Evolutionary conservation across 352 stramenopile genomes (phyloP).

Genomic region (Pythium coloratum): DNA sequence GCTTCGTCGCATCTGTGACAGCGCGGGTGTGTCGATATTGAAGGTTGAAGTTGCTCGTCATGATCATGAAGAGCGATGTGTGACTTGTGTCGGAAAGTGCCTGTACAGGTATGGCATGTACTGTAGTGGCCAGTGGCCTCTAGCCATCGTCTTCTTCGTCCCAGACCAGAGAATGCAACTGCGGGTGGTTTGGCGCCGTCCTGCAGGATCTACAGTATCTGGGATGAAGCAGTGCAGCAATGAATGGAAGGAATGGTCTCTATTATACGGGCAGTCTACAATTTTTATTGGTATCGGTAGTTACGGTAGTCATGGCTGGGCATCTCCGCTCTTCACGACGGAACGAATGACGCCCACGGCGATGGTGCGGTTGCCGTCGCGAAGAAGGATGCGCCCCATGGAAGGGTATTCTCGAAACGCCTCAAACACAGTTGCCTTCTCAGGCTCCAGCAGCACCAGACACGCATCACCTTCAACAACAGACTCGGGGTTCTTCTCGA

Average conservation of each 20-base stretch:
- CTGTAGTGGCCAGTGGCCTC: not conserved
- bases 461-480: constrained; percentile 96
- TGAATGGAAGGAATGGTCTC: too few relatives aligned
- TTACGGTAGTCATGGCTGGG: not conserved
- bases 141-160: not conserved
- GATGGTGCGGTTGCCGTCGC: constrained; percentile 93
- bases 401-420: constrained; percentile 96
- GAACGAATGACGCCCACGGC: constrained; percentile 94
- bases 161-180: not conserved
- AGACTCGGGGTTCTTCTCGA: constrained; percentile 94
- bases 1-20: constrained; percentile 2
- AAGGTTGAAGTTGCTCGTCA: constrained; percentile 13
- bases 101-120: not conserved
- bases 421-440: constrained; percentile 95
- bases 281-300: not conserved
- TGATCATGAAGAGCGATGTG: not conserved
- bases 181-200: not conserved
- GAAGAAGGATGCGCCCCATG: constrained; percentile 93
- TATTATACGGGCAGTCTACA: not conserved
- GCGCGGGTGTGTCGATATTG: constrained; percentile 4
- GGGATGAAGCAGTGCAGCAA: not conserved
- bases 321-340: constrained; percentile 45
- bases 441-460: constrained; percentile 94
- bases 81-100: not conserved
- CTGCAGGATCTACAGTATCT: not conserved